Base-by-base conservation (phyloP, 257 asterid species). In the Solanum etuberosum region DNA sequence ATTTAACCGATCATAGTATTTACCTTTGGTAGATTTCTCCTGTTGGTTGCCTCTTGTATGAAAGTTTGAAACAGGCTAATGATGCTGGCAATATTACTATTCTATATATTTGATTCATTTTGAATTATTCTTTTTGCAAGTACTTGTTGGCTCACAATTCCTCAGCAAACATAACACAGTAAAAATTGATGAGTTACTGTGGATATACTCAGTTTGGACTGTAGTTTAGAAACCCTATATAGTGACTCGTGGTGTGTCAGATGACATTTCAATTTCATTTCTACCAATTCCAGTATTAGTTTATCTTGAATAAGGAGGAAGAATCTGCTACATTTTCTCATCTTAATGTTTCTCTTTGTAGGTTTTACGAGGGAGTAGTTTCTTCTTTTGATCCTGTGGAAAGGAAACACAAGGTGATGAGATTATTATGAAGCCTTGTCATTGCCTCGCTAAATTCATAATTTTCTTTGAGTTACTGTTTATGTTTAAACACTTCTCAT, bases 361-460 rank as follows among this genome's bases (percentile, higher is more conserved):
- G 96, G 91, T 93, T 90, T 87, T 93, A 92, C 87, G 16, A 89
- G 9, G 96, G 93, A 89, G 74, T 83, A 42, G 86, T 93, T 86
- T 57, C 13, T 68, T 92, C 89, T 84, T 93, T 85, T 87, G 94
- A 93, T 67, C 91, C 92, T 14, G 87, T 80, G 87, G 83, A 89
- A 63, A 89, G 73, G 90, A 93, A 88, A 86, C 94, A 93, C 89
- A 86, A 42, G 95, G 96, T 93, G 65, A 80, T 57, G 38, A 78
- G 38, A 78, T 7, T 43, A 42, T 42, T 77, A 77, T 77, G 63
- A 78, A 25, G 63, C 84, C 9, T 77, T 25, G 3, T 25, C 63
- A 42, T 77, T 42, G 21, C 1, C 43, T 77, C 38, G 16, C 63
- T 78, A 78, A 78, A 42, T 78, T 78, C 38, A 7, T 42, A 15